These are phyloP conservation scores for Apiotrichum domesticum DNA, from an alignment of 1,284 basidiomycete species.

Conservation along the genomic window DNA sequence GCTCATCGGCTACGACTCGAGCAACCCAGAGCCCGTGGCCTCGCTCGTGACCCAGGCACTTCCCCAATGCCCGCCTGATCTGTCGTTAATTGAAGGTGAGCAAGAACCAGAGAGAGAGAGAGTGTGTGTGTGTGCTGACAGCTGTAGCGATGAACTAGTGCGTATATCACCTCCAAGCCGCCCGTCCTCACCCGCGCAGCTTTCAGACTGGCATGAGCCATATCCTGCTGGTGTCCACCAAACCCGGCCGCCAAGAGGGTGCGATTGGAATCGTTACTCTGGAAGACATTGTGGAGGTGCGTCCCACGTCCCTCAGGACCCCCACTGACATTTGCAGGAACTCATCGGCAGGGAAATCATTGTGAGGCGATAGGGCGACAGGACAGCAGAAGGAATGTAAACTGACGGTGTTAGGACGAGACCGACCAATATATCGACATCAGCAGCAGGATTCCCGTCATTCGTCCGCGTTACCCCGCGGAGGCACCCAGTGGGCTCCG, in stretches of 20 bases:
- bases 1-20: constrained; percentile 78
- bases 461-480: constrained; percentile 7
- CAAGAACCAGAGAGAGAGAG: too few species aligned
- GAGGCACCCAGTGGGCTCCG: constrained; percentile 20
- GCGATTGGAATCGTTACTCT: constrained; percentile 68
- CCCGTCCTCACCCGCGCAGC: constrained; percentile 20
- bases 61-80: constrained; percentile 54
- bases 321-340: constrained; percentile 20
- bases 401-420: constrained; percentile 31
- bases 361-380: constrained; percentile 15
- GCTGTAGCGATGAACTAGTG: constrained; percentile 19
- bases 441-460: constrained; percentile 25
- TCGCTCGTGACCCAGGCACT: constrained; percentile 65
- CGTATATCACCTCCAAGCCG: neutral
- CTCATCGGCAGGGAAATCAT: constrained; percentile 43
- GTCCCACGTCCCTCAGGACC: constrained; percentile 6
- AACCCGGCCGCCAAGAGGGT: constrained; percentile 64
- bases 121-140: too few species aligned
- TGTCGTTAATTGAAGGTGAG: constrained; percentile 46
- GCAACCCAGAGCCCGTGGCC: constrained; percentile 64
- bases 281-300: constrained; percentile 51
- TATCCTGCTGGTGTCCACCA: constrained; percentile 72
- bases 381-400: too few species aligned
- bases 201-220: constrained; percentile 92
- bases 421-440: constrained; percentile 42